Percentiles rank a stretch among this genome's conserved stretches.
These are phyloP conservation scores for Pseudogymnoascus sp. DNA, from an alignment of 2,329 filamentous ascomycete genomes.

Conservation along the genomic window DNA sequence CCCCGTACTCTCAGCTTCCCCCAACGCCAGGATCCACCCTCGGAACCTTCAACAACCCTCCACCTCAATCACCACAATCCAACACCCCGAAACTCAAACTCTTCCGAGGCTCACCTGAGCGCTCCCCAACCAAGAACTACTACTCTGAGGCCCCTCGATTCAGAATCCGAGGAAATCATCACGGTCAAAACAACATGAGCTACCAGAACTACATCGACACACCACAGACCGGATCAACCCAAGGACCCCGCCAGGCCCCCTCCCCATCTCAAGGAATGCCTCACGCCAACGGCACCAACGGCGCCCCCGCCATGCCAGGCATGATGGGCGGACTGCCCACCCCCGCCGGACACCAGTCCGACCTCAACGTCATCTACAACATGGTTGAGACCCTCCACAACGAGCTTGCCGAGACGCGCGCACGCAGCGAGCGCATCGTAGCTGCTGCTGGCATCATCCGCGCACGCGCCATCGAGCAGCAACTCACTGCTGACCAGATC, in stretches of 20 bases:
- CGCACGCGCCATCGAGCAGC: constrained; percentile 43
- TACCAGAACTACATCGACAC: constrained; percentile 22
- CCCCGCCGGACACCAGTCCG: constrained; percentile 59
- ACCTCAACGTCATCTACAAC: constrained; percentile 59
- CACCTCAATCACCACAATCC: not conserved
- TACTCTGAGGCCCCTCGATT: not conserved
- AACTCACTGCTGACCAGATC: constrained; percentile 50
- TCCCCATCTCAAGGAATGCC: constrained; percentile 24
- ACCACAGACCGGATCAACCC: constrained; percentile 15
- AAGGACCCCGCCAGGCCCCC: constrained; percentile 22
- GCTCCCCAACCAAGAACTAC: not conserved
- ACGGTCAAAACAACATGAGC: constrained; percentile 10
- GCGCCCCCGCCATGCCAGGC: constrained; percentile 29
- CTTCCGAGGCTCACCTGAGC: not conserved
- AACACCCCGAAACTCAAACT: not conserved
- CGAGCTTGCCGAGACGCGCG: constrained; percentile 52
- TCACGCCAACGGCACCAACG: constrained; percentile 26
- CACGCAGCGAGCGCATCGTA: constrained; percentile 55
- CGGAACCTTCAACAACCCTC: not conserved
- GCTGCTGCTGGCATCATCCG: constrained; percentile 54
- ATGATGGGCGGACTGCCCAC: constrained; percentile 39
- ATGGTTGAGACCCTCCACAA: constrained; percentile 60
- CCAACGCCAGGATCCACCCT: not conserved
- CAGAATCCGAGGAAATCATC: not conserved
- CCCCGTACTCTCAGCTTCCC: not conserved